Base-by-base conservation (phyloP, 805 yeast genomes). In the Saturnispora bothae region DNA sequence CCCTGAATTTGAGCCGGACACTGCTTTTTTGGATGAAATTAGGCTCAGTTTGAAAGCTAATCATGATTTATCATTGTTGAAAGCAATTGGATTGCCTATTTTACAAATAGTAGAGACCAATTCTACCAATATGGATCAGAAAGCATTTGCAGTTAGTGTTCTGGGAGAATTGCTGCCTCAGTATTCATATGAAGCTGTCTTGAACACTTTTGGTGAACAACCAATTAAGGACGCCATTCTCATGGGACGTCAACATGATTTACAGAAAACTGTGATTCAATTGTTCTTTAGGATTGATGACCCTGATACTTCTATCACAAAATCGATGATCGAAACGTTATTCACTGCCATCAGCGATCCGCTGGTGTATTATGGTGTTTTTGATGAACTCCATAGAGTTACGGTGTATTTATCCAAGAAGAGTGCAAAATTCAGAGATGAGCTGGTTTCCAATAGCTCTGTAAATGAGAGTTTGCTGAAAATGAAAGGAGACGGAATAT, bases 341-440 rank as follows among this genome's bases (percentile, higher is more conserved):
- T 44, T 61, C 20, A 31, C 40, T 3, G 33, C 54, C 13, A 34
- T 58, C 32, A 43, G 39, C 5, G 48, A 49, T 25, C 42, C 46
- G 3, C 43, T 42, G 2, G 45, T 52, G 3, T 39, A 50, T 3
- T 43, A 49, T 18, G 45, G 41, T 9, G 47, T 59, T 1, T 54
- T 50, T 5, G 41, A 39, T 21, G 47, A 42, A 17, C 43, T 50
- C 5, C 56, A 52, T 17, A 43, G 42, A 10, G 45, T 50, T 4
- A 31, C 61, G 5, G 43, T 48, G 2, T 29, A 34, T 2, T 38
- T 54, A 15, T 46, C 58, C 1, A 21, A 33, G 7, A 32, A 39
- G 4, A 64, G 65, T 6, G 58, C 53, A 17, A 45, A 57, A 25
- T 44, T 61, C 12, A 48, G 55, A 35, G 48, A 60, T 25, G 38